These are phyloP conservation scores for Puccinia triticina DNA, from an alignment of 1,284 basidiomycete species.

Conservation along the genomic window DNA sequence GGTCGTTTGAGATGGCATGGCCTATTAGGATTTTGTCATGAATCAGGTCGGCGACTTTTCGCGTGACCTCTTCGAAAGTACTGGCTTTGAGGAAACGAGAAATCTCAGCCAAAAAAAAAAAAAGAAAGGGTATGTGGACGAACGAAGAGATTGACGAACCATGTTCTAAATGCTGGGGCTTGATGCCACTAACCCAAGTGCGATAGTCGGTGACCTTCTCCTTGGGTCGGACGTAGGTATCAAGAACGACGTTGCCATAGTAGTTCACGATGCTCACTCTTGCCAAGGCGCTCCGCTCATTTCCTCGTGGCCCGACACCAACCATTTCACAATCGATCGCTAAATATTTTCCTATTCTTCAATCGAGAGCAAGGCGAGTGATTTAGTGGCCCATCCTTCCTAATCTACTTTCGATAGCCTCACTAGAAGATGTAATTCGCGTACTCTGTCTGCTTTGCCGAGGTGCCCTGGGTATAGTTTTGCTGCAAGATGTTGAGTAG, in stretches of 20 bases:
- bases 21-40: slow-evolving; percentile 85
- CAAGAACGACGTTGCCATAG: slow-evolving; percentile 76
- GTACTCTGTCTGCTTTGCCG: slow-evolving; percentile 17
- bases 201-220: slow-evolving; percentile 92
- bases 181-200: slow-evolving; percentile 86
- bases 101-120: not conserved
- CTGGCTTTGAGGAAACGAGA: slow-evolving; percentile 65
- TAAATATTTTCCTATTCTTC: slow-evolving; percentile 75
- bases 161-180: slow-evolving; percentile 73
- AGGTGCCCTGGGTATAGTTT: not conserved
- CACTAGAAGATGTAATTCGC: not conserved
- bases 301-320: slow-evolving; percentile 79
- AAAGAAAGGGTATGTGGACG: not conserved
- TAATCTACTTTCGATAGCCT: not conserved
- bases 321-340: slow-evolving; percentile 98
- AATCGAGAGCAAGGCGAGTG: not conserved
- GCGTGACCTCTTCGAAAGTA: slow-evolving; percentile 78
- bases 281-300: slow-evolving; percentile 76
- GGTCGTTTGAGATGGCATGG: slow-evolving; percentile 89
- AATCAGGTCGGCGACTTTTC: slow-evolving; percentile 75
- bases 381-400: not conserved
- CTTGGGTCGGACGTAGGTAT: slow-evolving; percentile 82
- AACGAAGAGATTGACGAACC: slow-evolving; percentile 63
- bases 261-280: slow-evolving; percentile 91
- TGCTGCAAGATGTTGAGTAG: not conserved